These are phyloP conservation scores for Kockiozyma suomiensis DNA, from an alignment of 805 yeast genomes.

Conservation along the genomic window DNA sequence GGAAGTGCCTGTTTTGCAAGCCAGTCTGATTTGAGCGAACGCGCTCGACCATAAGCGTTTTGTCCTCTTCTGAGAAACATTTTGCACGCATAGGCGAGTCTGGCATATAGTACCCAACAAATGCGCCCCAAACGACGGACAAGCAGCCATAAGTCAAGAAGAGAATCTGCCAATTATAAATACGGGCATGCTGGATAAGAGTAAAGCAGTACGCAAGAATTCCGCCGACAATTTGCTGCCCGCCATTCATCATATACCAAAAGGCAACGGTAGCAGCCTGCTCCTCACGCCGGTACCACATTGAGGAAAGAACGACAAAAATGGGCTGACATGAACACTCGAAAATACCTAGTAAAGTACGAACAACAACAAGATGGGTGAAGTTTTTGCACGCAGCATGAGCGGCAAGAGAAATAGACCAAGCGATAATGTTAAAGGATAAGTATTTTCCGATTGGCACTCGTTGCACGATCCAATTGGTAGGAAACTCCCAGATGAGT, in stretches of 20 bases:
- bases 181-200: conserved; percentile 11
- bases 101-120: conserved; percentile 29
- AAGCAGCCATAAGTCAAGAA: conserved; percentile 18
- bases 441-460: conserved; percentile 58
- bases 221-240: conserved; percentile 34
- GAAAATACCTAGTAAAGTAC: conserved; percentile 52
- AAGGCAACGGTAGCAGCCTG: conserved; percentile 56
- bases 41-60: conserved; percentile 36
- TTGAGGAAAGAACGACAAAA: conserved; percentile 58
- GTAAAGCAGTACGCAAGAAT: conserved; percentile 22
- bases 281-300: conserved; percentile 55
- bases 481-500: conserved; percentile 51
- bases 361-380: conserved; percentile 48
- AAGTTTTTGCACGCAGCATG: conserved; percentile 50
- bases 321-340: conserved; percentile 58
- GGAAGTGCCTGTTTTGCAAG: conserved; percentile 18
- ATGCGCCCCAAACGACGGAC: conserved; percentile 19
- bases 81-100: conserved; percentile 31
- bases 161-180: conserved; percentile 21
- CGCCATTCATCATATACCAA: conserved; percentile 42
- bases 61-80: conserved; percentile 38
- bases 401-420: conserved; percentile 50
- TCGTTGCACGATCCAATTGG: conserved; percentile 42
- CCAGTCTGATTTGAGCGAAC: conserved; percentile 43
- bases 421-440: conserved; percentile 50